These are phyloP conservation scores for Tilletia caries DNA, from an alignment of 1,284 basidiomycete species.

Conservation along the genomic window DNA sequence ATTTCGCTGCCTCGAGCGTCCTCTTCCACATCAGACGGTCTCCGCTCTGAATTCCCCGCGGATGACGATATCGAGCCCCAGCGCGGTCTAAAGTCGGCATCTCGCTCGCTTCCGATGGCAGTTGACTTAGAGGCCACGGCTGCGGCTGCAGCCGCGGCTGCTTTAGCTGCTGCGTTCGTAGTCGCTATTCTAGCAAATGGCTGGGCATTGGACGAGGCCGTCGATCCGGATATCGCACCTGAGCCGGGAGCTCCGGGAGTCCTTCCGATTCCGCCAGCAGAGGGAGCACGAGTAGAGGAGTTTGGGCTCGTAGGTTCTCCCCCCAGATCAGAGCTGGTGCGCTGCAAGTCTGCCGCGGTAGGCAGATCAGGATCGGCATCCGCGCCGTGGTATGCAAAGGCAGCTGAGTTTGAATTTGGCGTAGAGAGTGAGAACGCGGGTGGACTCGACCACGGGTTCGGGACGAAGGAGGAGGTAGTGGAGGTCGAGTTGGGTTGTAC, in stretches of 20 bases:
- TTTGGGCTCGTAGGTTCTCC: neutral
- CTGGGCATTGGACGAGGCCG: neutral
- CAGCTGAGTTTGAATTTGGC: neutral
- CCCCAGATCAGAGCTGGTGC: neutral
- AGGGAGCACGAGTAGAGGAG: neutral
- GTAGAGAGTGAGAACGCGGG: neutral
- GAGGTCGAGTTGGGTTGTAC: too few species aligned
- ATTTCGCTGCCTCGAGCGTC: neutral
- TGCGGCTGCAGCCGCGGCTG: neutral
- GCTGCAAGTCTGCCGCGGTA: neutral
- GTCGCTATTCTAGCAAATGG: neutral
- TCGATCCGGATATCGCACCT: neutral
- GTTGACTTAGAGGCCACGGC: neutral
- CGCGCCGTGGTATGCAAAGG: neutral
- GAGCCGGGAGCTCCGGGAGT: neutral
- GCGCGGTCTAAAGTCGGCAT: conserved; percentile 1
- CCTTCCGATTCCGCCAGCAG: neutral
- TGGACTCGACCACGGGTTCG: neutral
- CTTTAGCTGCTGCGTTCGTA: neutral
- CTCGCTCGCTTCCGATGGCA: neutral
- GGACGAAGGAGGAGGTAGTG: neutral
- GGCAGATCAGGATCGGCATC: neutral
- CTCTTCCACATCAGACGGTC: neutral
- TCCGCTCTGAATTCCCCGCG: neutral
- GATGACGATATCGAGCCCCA: conserved; percentile 1